Percentiles rank a stretch among this genome's conserved stretches.
phyloP scores from a whole-genome alignment of 2,329 filamentous ascomycete genomes.

The Tricladium varicosporioides region DNA sequence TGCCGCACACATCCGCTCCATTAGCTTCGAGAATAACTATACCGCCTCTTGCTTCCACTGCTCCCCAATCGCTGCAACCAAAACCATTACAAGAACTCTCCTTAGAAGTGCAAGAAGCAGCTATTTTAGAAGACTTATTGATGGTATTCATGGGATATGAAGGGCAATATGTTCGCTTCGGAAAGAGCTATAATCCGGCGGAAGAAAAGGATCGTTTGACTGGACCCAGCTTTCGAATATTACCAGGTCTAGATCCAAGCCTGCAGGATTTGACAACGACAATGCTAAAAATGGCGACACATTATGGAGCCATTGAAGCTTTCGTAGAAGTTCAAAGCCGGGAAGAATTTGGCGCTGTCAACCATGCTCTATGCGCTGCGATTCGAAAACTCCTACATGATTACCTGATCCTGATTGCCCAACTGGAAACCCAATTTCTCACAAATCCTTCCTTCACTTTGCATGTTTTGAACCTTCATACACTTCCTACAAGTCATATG shows the following conservation, averaged over 20 bases:
- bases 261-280: conserved; percentile 81
- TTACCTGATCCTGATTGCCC: conserved; percentile 87
- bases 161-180: conserved; percentile 93
- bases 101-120: conserved; percentile 79
- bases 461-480: conserved; percentile 89
- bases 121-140: conserved; percentile 83
- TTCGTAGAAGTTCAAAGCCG: conserved; percentile 94
- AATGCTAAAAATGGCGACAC: conserved; percentile 91
- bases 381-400: conserved; percentile 90
- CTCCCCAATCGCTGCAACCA: conserved; percentile 68
- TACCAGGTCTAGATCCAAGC: conserved; percentile 85
- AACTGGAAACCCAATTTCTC: conserved; percentile 89
- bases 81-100: conserved; percentile 67
- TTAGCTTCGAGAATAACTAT: conserved; percentile 49
- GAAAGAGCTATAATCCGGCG: conserved; percentile 75
- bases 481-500: conserved; percentile 86
- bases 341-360: conserved; percentile 90
- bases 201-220: conserved; percentile 84
- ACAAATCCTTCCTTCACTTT: conserved; percentile 88
- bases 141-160: conserved; percentile 99
- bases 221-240: conserved; percentile 77
- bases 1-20: conserved; percentile 60
- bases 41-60: conserved; percentile 72
- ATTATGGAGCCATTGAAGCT: conserved; percentile 86
- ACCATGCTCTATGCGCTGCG: conserved; percentile 93